These are phyloP conservation scores for Hypomyces rosellus DNA, from an alignment of 2,329 filamentous ascomycete species.

Conservation along the genomic window DNA sequence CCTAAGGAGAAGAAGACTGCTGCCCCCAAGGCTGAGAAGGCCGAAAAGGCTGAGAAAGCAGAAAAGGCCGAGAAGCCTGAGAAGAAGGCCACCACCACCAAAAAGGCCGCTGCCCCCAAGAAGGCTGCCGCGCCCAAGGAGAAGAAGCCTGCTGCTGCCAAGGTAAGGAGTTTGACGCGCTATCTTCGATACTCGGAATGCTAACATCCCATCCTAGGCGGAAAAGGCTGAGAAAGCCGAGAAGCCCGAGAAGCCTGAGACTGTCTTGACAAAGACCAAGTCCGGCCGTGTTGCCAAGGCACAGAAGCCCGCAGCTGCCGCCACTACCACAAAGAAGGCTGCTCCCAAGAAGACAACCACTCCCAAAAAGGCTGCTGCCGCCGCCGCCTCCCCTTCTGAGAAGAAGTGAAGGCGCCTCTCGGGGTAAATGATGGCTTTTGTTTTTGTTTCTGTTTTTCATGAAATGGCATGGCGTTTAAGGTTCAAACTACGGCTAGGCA, in stretches of 20 bases:
- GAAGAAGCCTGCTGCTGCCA: constrained; percentile 31
- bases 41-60: constrained; percentile 17
- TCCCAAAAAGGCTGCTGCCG: constrained; percentile 40
- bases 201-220: constrained; percentile 16
- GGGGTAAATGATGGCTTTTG: constrained; percentile 9
- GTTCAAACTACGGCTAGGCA: constrained; percentile 15
- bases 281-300: constrained; percentile 77
- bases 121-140: constrained; percentile 44
- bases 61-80: constrained; percentile 16
- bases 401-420: constrained; percentile 28
- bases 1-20: constrained; percentile 26
- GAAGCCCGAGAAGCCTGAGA: constrained; percentile 54
- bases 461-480: constrained; percentile 32
- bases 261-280: constrained; percentile 75
- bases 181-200: constrained; percentile 32
- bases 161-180: constrained; percentile 17
- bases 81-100: constrained; percentile 24
- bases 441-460: constrained; percentile 27
- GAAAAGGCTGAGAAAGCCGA: not conserved
- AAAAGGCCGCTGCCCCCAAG: constrained; percentile 32
- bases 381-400: constrained; percentile 18
- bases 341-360: constrained; percentile 40
- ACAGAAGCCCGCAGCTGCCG: constrained; percentile 41
- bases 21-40: constrained; percentile 21
- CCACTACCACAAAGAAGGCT: constrained; percentile 40